These are phyloP conservation scores for Achaetomiella virescens DNA, from an alignment of 495 filamentous ascomycete genomes.

Conservation along the genomic window DNA sequence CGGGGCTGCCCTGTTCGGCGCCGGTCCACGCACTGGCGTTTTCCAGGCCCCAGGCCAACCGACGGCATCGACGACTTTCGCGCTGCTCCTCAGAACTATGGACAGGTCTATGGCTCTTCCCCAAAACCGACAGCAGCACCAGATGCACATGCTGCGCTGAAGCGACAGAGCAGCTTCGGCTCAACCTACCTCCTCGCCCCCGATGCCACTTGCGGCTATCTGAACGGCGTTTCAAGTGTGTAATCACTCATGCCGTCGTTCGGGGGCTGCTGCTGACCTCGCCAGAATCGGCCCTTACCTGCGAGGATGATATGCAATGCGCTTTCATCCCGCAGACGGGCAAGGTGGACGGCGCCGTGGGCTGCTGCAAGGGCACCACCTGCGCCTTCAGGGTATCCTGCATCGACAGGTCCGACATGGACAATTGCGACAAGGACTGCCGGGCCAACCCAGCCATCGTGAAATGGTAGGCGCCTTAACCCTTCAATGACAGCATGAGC, in stretches of 20 bases:
- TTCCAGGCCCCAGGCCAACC: conserved; percentile 30
- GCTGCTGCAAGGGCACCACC: conserved; percentile 28
- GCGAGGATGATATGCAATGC: conserved; percentile 23
- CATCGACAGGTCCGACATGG: conserved; percentile 25
- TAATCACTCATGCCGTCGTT: conserved; percentile 3
- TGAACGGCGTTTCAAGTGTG: conserved; percentile 31
- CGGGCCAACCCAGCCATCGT: conserved; percentile 28
- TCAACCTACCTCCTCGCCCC: conserved; percentile 37
- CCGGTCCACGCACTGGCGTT: conserved; percentile 32
- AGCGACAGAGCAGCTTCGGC: conserved; percentile 22
- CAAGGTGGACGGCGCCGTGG: conserved; percentile 28
- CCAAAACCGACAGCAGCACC: conserved; percentile 33
- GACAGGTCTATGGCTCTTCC: conserved; percentile 1
- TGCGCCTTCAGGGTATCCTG: conserved; percentile 30
- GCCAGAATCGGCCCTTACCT: conserved; percentile 32
- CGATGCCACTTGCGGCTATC: conserved; percentile 46
- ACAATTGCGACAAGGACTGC: conserved; percentile 34
- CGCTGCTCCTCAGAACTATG: too few species aligned
- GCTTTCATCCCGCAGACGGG: conserved; percentile 27
- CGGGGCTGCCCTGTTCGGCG: conserved; percentile 27
- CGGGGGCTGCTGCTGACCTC: not conserved
- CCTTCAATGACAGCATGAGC: not conserved
- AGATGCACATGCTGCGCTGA: conserved; percentile 24
- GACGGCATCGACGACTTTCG: conserved; percentile 15
- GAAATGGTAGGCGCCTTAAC: conserved; percentile 29